Conservation (phyloP, 2,329 filamentous ascomycete genomes). For the Ilyonectria robusta region DNA sequence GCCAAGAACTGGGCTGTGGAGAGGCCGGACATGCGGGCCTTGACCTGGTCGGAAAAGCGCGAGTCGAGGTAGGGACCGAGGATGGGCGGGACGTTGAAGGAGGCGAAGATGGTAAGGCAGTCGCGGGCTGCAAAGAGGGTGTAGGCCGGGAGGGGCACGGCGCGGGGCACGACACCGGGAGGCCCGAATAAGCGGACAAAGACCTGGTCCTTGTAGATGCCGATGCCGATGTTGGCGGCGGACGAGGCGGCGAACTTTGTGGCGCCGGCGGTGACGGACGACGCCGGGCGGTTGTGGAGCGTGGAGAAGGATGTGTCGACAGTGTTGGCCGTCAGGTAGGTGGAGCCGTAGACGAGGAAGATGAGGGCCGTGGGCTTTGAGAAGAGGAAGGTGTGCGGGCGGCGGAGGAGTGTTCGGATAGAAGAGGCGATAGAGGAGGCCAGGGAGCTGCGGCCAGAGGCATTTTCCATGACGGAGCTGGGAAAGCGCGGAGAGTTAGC, state of each 20-base stretch:
- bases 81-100: slow-evolving; percentile 88
- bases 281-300: slow-evolving; percentile 67
- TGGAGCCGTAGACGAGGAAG: slow-evolving; percentile 85
- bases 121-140: slow-evolving; percentile 86
- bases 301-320: slow-evolving; percentile 86
- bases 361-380: slow-evolving; percentile 79
- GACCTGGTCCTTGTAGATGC: slow-evolving; percentile 90
- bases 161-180: slow-evolving; percentile 61
- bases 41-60: slow-evolving; percentile 66
- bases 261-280: slow-evolving; percentile 78
- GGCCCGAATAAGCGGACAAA: slow-evolving; percentile 89
- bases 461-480: slow-evolving; percentile 85
- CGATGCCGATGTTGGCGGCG: slow-evolving; percentile 86
- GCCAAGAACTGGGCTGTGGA: slow-evolving; percentile 84
- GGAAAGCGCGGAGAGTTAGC: slow-evolving; percentile 12
- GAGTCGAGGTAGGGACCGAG: slow-evolving; percentile 78
- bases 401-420: slow-evolving; percentile 67
- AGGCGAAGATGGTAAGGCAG: slow-evolving; percentile 90
- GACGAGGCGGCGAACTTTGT: slow-evolving; percentile 87
- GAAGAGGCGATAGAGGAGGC: slow-evolving; percentile 72
- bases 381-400: slow-evolving; percentile 73
- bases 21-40: slow-evolving; percentile 61
- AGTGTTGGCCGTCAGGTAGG: slow-evolving; percentile 89
- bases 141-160: slow-evolving; percentile 80
- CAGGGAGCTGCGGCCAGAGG: slow-evolving; percentile 77